Base-by-base conservation (phyloP, 192 early-diverging fungal species). In the Coemansia pectinata region DNA sequence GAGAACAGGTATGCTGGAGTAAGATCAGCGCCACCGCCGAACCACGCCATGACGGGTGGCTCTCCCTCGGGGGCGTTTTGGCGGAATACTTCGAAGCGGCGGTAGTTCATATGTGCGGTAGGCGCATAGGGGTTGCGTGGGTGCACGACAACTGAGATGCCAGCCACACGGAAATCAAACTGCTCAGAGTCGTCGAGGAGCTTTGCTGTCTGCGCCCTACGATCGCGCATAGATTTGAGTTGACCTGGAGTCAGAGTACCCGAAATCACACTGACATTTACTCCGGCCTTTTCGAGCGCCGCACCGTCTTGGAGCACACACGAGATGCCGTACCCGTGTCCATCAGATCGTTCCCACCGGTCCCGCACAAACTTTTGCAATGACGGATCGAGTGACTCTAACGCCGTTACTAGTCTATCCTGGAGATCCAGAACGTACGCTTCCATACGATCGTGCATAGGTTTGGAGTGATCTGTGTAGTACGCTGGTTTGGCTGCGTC, bases 281-380 rank as follows among this genome's bases (percentile, higher is more conserved):
- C 97, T n/a, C 95, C 97, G 11, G 95, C 97, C 88, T 99, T 97
- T 73, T 97, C 95, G 83, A 95, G 95, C 21, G 94, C 94, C 52
- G 90, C 90, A 63, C 96, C 95, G 50, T 94, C 92, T 71, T 96
- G 93, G 34, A 99, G 71, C 9, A 98, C 92, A 78, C 92, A 93
- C 21, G 95, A 95, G 57, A 93, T 89, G 25, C 97, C 97, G 47
- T 92, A 91, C 9, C 97, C 97, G 29, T 73, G 69, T 36, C 96
- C 96, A 72, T 98, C 94, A n/a, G 79, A 77, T 21, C 97, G 88
- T 58, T 88, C 75, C 97, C 97, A 99, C 23, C 77, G 58, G 76
- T 96, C 95, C 25, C 88, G 85, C 19, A 84, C 66, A 74, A 97
- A 97, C 79, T 44, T 85, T 74, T 39, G 86, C 78, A 27, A 45